A percentile compares a stretch with the other conserved stretches of the same genome.
These are phyloP conservation scores for Orbilia oligospora DNA, from an alignment of 2,329 filamentous ascomycete genomes.

Conservation along the genomic window DNA sequence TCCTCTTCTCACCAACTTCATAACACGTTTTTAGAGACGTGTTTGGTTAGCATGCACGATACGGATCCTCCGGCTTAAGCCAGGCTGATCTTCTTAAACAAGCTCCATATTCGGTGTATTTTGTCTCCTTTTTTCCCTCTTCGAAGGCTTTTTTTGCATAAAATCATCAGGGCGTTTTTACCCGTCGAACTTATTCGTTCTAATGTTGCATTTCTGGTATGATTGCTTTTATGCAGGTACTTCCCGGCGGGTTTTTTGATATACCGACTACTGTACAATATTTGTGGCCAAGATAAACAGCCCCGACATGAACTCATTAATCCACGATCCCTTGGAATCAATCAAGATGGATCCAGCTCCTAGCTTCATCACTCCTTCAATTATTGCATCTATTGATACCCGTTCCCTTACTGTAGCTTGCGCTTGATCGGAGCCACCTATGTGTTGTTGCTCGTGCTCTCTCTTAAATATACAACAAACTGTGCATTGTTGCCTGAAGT, in stretches of 20 bases:
- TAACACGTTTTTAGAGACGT: conserved; percentile 3
- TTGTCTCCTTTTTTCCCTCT: conserved; percentile 23
- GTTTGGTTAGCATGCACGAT: conserved; percentile 9
- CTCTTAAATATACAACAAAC: conserved; percentile 7
- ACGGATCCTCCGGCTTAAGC: not conserved
- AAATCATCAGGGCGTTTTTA: conserved; percentile 68
- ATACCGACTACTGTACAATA: conserved; percentile 32
- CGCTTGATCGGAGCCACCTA: not conserved
- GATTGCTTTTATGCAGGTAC: conserved; percentile 21
- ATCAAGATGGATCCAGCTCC: not conserved
- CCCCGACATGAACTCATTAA: conserved; percentile 10
- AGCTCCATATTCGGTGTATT: conserved; percentile 4
- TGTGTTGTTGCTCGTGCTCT: not conserved
- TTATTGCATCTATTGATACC: too few relatives aligned
- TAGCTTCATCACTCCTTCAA: not conserved
- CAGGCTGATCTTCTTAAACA: not conserved
- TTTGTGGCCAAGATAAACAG: conserved; percentile 13
- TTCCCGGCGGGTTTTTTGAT: conserved; percentile 17
- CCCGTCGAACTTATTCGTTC: conserved; percentile 13
- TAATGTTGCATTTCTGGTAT: conserved; percentile 40
- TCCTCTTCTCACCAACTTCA: not conserved
- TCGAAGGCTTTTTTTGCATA: conserved; percentile 62
- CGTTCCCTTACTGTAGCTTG: not conserved
- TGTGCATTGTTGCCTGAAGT: conserved; percentile 19
- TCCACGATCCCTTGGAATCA: not conserved